These are phyloP conservation scores for Rhynchosporium secalis DNA, from an alignment of 2,329 filamentous ascomycete species.

Conservation along the genomic window DNA sequence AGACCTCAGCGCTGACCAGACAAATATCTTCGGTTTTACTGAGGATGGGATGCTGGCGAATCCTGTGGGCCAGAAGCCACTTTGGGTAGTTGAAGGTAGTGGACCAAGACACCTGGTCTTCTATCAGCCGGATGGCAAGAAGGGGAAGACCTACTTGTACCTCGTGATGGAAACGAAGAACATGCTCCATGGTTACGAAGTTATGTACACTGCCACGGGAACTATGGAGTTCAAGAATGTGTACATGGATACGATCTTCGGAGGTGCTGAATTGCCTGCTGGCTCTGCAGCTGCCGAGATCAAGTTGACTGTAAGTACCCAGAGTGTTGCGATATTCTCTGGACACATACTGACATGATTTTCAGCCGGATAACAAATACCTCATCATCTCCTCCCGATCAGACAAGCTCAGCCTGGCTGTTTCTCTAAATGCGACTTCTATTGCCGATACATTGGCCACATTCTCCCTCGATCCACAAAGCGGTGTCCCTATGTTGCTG, in stretches of 20 bases:
- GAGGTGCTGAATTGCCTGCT: not conserved
- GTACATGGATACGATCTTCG: slow-evolving; percentile 1
- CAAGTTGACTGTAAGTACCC: slow-evolving; percentile 11
- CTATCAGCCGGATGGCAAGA: slow-evolving; percentile 26
- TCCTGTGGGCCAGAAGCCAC: not conserved
- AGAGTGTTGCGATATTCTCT: not conserved
- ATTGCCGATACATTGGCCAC: slow-evolving; percentile 45
- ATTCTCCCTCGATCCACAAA: slow-evolving; percentile 36
- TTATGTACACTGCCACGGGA: slow-evolving; percentile 1
- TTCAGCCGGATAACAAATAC: slow-evolving; percentile 18
- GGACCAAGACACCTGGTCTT: slow-evolving; percentile 54
- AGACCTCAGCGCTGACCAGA: slow-evolving; percentile 50
- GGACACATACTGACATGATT: not conserved
- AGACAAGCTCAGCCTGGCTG: slow-evolving; percentile 3
- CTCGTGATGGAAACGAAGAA: slow-evolving; percentile 16
- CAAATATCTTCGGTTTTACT: slow-evolving; percentile 46
- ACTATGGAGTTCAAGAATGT: slow-evolving; percentile 3
- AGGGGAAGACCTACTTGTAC: slow-evolving; percentile 38
- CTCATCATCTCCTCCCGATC: slow-evolving; percentile 14
- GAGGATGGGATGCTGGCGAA: slow-evolving; percentile 1
- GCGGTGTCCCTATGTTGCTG: slow-evolving; percentile 43
- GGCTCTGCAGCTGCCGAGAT: slow-evolving; percentile 13
- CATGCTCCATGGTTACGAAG: slow-evolving; percentile 12
- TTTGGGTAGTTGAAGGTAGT: slow-evolving; percentile 41
- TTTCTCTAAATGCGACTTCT: not conserved